Evolutionary conservation across 2,329 filamentous ascomycete species (phyloP).

Genomic region (Beauveria rudraprayagi): DNA sequence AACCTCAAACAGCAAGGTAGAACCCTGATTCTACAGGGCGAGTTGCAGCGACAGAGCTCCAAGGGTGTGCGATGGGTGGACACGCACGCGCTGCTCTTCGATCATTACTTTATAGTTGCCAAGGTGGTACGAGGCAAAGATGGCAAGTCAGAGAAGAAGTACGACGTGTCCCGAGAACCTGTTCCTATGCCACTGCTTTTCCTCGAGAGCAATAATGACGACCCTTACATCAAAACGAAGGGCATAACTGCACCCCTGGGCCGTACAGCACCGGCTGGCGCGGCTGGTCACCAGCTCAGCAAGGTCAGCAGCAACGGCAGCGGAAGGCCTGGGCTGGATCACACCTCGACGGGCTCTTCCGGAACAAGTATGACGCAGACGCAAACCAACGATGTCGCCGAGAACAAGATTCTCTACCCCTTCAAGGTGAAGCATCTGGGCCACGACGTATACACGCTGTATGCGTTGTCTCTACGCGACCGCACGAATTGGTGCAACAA

Average conservation of each 20-base stretch:
- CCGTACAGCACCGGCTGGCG: constrained; percentile 52
- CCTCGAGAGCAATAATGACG: constrained; percentile 85
- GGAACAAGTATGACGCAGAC: constrained; percentile 34
- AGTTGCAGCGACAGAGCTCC: constrained; percentile 79
- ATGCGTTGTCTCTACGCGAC: constrained; percentile 66
- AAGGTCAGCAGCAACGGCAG: constrained; percentile 45
- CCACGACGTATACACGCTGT: constrained; percentile 85
- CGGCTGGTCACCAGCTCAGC: constrained; percentile 50
- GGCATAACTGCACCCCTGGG: constrained; percentile 58
- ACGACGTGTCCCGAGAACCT: constrained; percentile 88
- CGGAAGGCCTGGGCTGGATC: constrained; percentile 53
- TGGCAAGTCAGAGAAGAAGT: constrained; percentile 67
- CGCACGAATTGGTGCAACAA: constrained; percentile 86
- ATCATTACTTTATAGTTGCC: constrained; percentile 90
- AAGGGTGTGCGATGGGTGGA: constrained; percentile 91
- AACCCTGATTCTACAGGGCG: constrained; percentile 80
- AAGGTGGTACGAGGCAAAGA: constrained; percentile 68
- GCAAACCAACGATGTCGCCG: constrained; percentile 52
- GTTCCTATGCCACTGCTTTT: constrained; percentile 96
- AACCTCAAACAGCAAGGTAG: constrained; percentile 92
- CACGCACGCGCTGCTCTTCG: constrained; percentile 86
- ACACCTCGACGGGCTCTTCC: constrained; percentile 61
- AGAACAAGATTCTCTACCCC: constrained; percentile 81
- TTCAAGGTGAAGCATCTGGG: constrained; percentile 95
- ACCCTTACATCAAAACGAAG: constrained; percentile 78